Conservation (phyloP, 495 filamentous ascomycete species). For the Penicillium angulare region DNA sequence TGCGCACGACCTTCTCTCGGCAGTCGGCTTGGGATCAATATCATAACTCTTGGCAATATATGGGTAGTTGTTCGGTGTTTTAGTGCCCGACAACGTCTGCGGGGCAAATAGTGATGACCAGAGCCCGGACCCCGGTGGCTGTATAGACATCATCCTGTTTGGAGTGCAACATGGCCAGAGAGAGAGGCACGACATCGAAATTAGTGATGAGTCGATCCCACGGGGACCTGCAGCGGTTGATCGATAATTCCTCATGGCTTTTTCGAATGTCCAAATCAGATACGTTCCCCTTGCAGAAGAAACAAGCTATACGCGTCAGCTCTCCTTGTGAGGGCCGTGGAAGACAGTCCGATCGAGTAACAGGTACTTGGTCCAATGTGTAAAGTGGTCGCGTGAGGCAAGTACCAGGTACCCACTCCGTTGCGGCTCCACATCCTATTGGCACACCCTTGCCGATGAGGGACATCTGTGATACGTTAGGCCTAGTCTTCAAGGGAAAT, state of each 20-base stretch:
- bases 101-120: conserved; percentile 24
- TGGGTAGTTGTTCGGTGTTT: not conserved
- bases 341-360: not conserved
- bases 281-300: conserved; percentile 23
- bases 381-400: conserved; percentile 1
- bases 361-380: not conserved
- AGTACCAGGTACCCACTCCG: conserved; percentile 3
- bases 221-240: conserved; percentile 18
- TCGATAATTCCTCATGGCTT: conserved; percentile 6
- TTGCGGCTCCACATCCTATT: conserved; percentile 6
- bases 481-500: not conserved
- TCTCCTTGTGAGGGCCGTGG: not conserved
- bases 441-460: not conserved
- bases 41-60: conserved; percentile 2
- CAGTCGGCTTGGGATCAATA: conserved; percentile 1
- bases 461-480: conserved; percentile 6
- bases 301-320: conserved; percentile 8
- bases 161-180: not conserved
- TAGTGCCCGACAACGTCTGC: conserved; percentile 15
- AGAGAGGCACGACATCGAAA: not conserved
- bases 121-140: not conserved
- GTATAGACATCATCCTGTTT: not conserved
- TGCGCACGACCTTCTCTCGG: conserved; percentile 8
- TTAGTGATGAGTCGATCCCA: not conserved
- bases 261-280: conserved; percentile 18